Conservation (phyloP, 768 basidiomycete species). For the Termitomyces sp. region DNA sequence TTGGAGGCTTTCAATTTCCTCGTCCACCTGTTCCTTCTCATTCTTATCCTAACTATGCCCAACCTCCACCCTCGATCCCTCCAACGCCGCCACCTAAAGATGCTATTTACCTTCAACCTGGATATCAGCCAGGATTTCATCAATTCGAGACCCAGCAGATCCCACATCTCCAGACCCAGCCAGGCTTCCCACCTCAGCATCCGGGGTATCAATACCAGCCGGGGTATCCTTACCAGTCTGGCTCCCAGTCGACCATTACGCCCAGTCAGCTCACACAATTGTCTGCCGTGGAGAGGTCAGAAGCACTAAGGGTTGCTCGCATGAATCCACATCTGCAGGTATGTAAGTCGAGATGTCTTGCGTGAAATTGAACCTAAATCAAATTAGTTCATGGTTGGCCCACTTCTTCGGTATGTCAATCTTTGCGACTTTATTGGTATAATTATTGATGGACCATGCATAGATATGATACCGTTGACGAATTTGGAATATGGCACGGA, state of each 20-base stretch:
- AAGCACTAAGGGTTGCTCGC: slow-evolving; percentile 46
- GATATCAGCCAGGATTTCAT: slow-evolving; percentile 7
- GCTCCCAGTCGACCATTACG: slow-evolving; percentile 25
- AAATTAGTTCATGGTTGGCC: slow-evolving; percentile 81
- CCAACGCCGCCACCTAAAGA: slow-evolving; percentile 49
- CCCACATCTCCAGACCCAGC: neutral
- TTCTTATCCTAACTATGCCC: slow-evolving; percentile 17
- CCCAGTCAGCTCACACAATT: slow-evolving; percentile 41
- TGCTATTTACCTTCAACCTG: slow-evolving; percentile 19
- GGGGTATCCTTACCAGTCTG: slow-evolving; percentile 14
- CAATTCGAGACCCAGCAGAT: slow-evolving; percentile 1
- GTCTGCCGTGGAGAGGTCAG: slow-evolving; percentile 62
- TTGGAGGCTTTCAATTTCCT: slow-evolving; percentile 46
- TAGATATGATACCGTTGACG: slow-evolving; percentile 84
- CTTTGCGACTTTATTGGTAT: neutral
- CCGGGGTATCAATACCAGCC: slow-evolving; percentile 9
- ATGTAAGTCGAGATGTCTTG: slow-evolving; percentile 7
- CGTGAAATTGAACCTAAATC: neutral
- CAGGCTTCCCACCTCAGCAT: slow-evolving; percentile 12
- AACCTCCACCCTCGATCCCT: slow-evolving; percentile 32
- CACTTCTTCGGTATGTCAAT: slow-evolving; percentile 51
- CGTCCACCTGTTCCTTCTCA: slow-evolving; percentile 36
- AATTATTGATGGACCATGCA: neutral
- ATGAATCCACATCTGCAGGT: slow-evolving; percentile 81
- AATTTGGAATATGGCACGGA: slow-evolving; percentile 78